Percentiles rank a stretch among this genome's conserved stretches.
Evolutionary conservation across 192 early-diverging fungal genomes (phyloP).

Genomic region (Coemansia sp.): DNA sequence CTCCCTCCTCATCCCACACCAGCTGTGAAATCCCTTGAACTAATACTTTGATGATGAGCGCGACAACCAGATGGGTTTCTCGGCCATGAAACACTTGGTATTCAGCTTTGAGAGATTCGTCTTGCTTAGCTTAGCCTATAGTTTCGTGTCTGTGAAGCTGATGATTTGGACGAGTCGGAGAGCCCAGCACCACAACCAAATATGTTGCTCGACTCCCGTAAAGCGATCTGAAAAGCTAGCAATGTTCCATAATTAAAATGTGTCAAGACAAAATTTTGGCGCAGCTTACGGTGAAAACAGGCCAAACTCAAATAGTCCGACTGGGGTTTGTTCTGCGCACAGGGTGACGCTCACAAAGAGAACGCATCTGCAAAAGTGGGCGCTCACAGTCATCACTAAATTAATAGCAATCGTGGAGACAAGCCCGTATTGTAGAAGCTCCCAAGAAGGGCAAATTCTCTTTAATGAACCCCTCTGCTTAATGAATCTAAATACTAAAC

Average conservation of each 20-base stretch:
- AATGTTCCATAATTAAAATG: constrained; percentile 5
- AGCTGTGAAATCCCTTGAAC: constrained; percentile 8
- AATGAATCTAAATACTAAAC: not conserved
- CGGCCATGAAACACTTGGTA: not conserved
- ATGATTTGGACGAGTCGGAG: constrained; percentile 11
- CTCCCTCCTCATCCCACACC: no score
- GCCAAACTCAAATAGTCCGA: constrained; percentile 39
- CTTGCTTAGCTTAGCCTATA: constrained; percentile 3
- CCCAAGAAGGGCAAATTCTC: not conserved
- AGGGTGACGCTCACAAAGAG: not conserved
- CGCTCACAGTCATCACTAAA: constrained; percentile 23
- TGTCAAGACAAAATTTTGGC: constrained; percentile 30
- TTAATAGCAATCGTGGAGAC: constrained; percentile 22
- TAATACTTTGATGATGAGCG: constrained; percentile 25
- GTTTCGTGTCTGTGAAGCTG: not conserved
- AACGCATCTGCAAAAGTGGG: constrained; percentile 1
- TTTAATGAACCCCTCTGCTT: not conserved
- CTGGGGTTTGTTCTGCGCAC: constrained; percentile 14
- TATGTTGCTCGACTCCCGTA: constrained; percentile 3
- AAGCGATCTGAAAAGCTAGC: constrained; percentile 1
- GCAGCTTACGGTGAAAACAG: constrained; percentile 11
- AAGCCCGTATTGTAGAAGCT: not conserved
- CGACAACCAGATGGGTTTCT: constrained; percentile 13
- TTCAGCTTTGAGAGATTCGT: constrained; percentile 12
- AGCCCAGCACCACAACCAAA: constrained; percentile 8